Conservation (phyloP, 768 basidiomycete genomes). For the Psilocybe tampanensis region DNA sequence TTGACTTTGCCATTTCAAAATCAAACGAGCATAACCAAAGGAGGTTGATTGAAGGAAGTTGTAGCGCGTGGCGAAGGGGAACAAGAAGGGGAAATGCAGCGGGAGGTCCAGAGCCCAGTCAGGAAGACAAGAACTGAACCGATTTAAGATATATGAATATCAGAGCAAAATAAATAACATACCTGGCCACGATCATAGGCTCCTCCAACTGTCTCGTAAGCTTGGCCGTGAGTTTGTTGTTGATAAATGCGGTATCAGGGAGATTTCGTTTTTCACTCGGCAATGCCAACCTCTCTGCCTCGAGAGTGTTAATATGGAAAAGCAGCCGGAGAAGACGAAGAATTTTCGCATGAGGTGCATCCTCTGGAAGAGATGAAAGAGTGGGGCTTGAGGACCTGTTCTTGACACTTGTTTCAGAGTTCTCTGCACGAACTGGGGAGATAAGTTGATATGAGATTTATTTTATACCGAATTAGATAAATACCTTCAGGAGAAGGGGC, state of each 20-base stretch:
- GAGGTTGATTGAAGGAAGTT: conserved; percentile 97
- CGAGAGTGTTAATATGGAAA: conserved; percentile 78
- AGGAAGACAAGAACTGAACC: conserved; percentile 83
- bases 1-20: conserved; percentile 93
- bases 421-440: conserved; percentile 38
- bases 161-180: conserved; percentile 19
- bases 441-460: not conserved
- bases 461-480: conserved; percentile 19
- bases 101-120: conserved; percentile 98
- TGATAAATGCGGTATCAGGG: conserved; percentile 86
- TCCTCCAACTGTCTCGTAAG: conserved; percentile 97
- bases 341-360: conserved; percentile 87
- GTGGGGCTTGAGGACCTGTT: conserved; percentile 66
- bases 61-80: conserved; percentile 97
- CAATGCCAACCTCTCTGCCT: conserved; percentile 59
- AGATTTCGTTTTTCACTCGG: conserved; percentile 58
- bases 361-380: conserved; percentile 81
- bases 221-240: conserved; percentile 97
- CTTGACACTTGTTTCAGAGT: conserved; percentile 44
- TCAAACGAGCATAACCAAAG: conserved; percentile 95
- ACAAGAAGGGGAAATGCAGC: conserved; percentile 96
- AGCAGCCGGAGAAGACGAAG: conserved; percentile 87
- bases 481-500: conserved; percentile 63
- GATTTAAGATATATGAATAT: conserved; percentile 1
- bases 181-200: conserved; percentile 99